A percentile compares a stretch with the other conserved stretches of the same genome.
Evolutionary conservation across 73 alveolate species (phyloP).

Genomic region (Stentor roeselii): DNA sequence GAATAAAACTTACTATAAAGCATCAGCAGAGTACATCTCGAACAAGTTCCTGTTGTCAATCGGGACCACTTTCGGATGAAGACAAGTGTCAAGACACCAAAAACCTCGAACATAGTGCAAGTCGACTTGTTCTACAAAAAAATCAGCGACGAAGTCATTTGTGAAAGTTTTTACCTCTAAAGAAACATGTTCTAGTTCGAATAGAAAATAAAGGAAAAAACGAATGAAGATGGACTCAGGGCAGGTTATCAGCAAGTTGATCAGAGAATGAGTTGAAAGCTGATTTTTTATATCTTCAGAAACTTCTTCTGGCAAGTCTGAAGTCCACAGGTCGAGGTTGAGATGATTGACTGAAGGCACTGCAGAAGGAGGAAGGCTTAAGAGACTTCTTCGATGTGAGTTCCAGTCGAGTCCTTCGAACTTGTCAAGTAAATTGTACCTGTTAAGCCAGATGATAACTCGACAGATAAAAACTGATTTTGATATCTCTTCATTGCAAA

Average conservation of each 20-base stretch:
- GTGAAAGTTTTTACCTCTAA: not conserved
- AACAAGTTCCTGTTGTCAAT: not conserved
- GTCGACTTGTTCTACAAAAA: not conserved
- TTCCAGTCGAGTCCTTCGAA: not conserved
- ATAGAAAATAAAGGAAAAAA: not conserved
- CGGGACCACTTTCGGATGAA: not conserved
- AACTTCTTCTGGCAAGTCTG: not conserved
- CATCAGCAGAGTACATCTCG: not conserved
- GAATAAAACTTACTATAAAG: not conserved
- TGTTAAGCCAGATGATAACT: not conserved
- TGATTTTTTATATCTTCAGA: not conserved
- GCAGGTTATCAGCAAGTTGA: not conserved
- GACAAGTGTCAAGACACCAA: not conserved
- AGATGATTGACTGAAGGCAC: not conserved
- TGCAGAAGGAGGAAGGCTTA: not conserved
- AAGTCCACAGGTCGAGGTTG: not conserved
- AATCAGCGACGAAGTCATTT: not conserved
- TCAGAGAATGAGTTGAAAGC: not conserved
- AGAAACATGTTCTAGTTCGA: not conserved
- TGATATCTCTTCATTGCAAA: not conserved
- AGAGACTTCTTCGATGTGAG: not conserved
- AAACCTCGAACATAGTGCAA: not conserved
- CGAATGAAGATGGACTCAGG: not conserved
- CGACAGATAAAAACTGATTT: no score
- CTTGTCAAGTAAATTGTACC: not conserved